phyloP scores from a whole-genome alignment of 2,329 filamentous ascomycete genomes.

The Alternaria alternata region DNA sequence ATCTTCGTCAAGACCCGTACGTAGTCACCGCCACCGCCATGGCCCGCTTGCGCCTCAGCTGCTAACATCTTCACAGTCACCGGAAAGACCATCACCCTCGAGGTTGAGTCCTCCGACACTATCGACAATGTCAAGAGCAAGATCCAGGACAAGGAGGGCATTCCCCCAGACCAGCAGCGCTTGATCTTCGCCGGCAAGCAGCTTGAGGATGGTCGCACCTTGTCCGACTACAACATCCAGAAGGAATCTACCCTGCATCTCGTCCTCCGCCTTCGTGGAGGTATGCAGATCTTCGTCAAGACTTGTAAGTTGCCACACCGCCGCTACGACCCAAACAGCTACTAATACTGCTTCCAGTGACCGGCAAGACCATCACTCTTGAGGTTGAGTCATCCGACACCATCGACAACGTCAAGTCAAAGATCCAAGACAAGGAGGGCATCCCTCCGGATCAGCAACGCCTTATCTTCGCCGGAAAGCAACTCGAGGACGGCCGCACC shows the following conservation, averaged over 20 bases:
- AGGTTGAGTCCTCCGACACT: constrained; percentile 79
- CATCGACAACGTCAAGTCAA: constrained; percentile 53
- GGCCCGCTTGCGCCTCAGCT: constrained; percentile 17
- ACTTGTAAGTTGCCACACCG: constrained; percentile 51
- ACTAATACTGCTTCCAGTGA: constrained; percentile 56
- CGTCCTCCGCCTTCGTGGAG: constrained; percentile 75
- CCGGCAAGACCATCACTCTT: constrained; percentile 63
- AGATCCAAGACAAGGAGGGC: constrained; percentile 67
- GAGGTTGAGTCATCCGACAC: constrained; percentile 53
- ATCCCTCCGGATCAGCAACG: constrained; percentile 67
- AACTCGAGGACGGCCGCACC: constrained; percentile 65
- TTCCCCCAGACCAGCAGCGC: constrained; percentile 95
- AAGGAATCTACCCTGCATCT: constrained; percentile 79
- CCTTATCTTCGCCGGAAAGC: constrained; percentile 66
- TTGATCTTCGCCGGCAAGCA: constrained; percentile 97
- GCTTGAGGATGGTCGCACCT: constrained; percentile 90
- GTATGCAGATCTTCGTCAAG: constrained; percentile 71
- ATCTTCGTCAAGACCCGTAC: constrained; percentile 97
- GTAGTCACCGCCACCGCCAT: constrained; percentile 54
- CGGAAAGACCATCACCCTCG: constrained; percentile 73
- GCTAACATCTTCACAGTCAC: constrained; percentile 61
- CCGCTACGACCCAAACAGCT: constrained; percentile 25
- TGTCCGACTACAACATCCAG: constrained; percentile 95
- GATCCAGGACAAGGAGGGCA: constrained; percentile 98
- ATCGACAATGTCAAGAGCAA: constrained; percentile 98